Evolutionary conservation across 1,284 basidiomycete species (phyloP).

Genomic region (Calocybe gambosa): DNA sequence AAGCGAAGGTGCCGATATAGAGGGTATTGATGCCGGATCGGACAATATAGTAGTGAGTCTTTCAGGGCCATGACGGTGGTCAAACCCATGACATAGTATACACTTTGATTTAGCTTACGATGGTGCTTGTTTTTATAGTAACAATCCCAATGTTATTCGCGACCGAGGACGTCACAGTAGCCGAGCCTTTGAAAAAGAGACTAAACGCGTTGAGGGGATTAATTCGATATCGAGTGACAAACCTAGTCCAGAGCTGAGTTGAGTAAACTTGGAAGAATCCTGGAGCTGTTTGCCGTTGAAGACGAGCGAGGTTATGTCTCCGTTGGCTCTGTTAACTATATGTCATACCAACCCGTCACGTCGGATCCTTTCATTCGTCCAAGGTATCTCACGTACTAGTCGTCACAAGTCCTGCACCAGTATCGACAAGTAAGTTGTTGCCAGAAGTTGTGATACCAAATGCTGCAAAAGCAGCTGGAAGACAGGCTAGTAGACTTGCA

Average conservation of each 20-base stretch:
- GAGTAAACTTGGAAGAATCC: conserved; percentile 38
- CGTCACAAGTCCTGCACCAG: conserved; percentile 38
- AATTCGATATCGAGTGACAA: conserved; percentile 2
- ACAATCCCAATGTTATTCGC: conserved; percentile 33
- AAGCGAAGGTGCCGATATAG: conserved; percentile 38
- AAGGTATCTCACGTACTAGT: conserved; percentile 29
- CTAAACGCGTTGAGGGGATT: background rate
- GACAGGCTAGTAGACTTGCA: conserved; percentile 15
- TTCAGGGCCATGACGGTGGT: background rate
- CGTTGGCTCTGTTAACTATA: conserved; percentile 35
- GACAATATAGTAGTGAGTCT: conserved; percentile 41
- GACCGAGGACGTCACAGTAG: conserved; percentile 34
- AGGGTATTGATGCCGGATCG: conserved; percentile 35
- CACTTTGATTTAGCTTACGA: conserved; percentile 24
- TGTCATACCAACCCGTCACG: background rate
- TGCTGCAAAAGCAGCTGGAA: conserved; percentile 32
- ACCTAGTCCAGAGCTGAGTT: conserved; percentile 42
- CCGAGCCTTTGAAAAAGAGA: conserved; percentile 25
- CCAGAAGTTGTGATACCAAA: conserved; percentile 41
- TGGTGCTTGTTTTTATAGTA: conserved; percentile 36
- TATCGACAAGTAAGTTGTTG: conserved; percentile 35
- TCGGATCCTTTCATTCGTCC: background rate
- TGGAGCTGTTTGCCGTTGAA: conserved; percentile 42
- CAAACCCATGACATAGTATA: background rate
- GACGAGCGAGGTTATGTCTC: conserved; percentile 38